Conservation (phyloP, 371 early-diverging fungal genomes). For the Blakeslea trispora region DNA sequence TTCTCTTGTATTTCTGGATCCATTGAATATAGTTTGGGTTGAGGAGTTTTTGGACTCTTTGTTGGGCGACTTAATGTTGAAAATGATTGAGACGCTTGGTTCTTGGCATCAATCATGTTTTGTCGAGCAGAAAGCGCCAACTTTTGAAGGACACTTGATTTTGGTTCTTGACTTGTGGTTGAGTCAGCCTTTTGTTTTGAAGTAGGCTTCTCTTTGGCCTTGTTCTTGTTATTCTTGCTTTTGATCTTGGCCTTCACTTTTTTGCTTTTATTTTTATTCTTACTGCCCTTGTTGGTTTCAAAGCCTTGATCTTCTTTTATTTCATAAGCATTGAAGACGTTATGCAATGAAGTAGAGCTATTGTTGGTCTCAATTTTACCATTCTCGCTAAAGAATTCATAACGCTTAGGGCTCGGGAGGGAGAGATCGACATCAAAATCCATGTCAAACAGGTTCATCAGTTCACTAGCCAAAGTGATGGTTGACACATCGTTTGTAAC, state of each 20-base stretch:
- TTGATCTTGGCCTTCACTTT: no score
- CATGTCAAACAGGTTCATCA: conserved; percentile 48
- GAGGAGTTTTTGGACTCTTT: neutral
- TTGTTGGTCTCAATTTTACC: neutral
- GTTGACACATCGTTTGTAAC: neutral
- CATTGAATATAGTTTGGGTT: neutral
- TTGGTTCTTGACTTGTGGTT: neutral
- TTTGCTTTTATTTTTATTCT: no score
- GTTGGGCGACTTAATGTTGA: neutral
- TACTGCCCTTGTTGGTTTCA: neutral
- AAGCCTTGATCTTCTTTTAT: neutral
- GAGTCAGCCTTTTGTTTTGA: neutral
- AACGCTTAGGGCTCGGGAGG: neutral
- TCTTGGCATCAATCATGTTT: no score
- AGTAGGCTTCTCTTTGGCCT: neutral
- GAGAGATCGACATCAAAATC: conserved; percentile 44
- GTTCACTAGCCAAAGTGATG: conserved; percentile 28
- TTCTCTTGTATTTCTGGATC: no score
- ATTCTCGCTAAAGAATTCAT: neutral
- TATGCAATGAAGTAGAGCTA: conserved; percentile 1
- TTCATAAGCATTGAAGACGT: neutral
- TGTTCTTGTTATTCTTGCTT: no score
- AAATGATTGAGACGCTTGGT: neutral
- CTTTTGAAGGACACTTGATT: neutral
- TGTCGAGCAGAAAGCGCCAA: neutral